Evolutionary conservation across 306 rosid genomes (phyloP).

Genomic region (Quercus agrifolia): DNA sequence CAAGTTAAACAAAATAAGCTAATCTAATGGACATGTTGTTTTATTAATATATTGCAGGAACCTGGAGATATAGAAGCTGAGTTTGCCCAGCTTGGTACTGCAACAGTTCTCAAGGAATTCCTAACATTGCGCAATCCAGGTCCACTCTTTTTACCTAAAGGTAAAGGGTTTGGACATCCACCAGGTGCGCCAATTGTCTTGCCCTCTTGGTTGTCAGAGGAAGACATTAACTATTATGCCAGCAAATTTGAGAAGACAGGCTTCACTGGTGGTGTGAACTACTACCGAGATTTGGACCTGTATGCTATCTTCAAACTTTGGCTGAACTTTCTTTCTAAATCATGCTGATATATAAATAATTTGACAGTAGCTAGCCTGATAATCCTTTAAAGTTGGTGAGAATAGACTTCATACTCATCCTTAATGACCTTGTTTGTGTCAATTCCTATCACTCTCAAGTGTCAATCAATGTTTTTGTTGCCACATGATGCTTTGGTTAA

Average conservation of each 20-base stretch:
- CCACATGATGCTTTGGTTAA: too few species aligned
- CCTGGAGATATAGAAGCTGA: conserved; percentile 70
- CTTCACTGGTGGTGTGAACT: conserved; percentile 64
- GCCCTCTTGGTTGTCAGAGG: conserved; percentile 70
- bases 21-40: not conserved
- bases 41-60: conserved; percentile 34
- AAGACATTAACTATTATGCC: conserved; percentile 59
- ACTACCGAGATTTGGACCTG: conserved; percentile 69
- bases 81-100: conserved; percentile 58
- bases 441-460: too few species aligned
- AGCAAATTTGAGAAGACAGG: conserved; percentile 57
- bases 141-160: conserved; percentile 58
- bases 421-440: too few species aligned
- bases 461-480: too few species aligned
- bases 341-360: not conserved
- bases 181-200: conserved; percentile 40
- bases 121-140: conserved; percentile 50
- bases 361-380: too few species aligned
- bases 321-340: not conserved
- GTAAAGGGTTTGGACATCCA: conserved; percentile 46
- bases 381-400: too few species aligned
- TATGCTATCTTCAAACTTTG: conserved; percentile 22
- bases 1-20: too few species aligned
- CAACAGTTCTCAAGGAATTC: conserved; percentile 56
- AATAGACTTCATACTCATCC: too few species aligned